A percentile compares a stretch with the other conserved stretches of the same genome.
phyloP scores from a whole-genome alignment of 2,329 filamentous ascomycete genomes.

The Thielaviopsis populi region DNA sequence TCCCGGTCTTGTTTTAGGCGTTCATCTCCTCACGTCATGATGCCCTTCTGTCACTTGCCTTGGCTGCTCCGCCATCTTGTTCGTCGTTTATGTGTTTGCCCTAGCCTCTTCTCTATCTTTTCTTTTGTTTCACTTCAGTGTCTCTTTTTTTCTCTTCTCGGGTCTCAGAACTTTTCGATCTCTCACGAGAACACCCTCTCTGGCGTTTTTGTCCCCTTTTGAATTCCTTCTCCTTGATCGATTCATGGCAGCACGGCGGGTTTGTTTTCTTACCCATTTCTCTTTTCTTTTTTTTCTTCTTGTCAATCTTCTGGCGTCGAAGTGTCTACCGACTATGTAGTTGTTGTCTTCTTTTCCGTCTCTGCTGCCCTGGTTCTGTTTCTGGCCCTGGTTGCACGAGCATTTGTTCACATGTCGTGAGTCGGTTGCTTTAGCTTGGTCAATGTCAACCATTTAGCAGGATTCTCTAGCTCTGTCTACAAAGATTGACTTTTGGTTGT shows the following conservation, averaged over 20 bases:
- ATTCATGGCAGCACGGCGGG: neutral
- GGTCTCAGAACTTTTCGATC: neutral
- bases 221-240: neutral
- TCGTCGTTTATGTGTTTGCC: neutral
- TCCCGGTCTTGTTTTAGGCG: no score
- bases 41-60: neutral
- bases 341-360: neutral
- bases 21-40: neutral
- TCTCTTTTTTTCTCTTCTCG: neutral
- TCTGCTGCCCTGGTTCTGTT: neutral
- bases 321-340: neutral
- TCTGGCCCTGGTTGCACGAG: neutral
- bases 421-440: neutral
- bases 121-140: neutral
- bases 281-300: neutral
- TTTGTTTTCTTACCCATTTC: neutral
- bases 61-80: neutral
- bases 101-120: neutral
- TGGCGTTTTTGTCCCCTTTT: slow-evolving; percentile 1
- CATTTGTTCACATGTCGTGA: neutral
- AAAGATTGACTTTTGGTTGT: no score
- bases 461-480: neutral
- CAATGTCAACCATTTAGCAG: neutral
- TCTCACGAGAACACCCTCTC: neutral
- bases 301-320: neutral